phyloP scores from a whole-genome alignment of 1,284 basidiomycete species.

The Phaffia rhodozyma region DNA sequence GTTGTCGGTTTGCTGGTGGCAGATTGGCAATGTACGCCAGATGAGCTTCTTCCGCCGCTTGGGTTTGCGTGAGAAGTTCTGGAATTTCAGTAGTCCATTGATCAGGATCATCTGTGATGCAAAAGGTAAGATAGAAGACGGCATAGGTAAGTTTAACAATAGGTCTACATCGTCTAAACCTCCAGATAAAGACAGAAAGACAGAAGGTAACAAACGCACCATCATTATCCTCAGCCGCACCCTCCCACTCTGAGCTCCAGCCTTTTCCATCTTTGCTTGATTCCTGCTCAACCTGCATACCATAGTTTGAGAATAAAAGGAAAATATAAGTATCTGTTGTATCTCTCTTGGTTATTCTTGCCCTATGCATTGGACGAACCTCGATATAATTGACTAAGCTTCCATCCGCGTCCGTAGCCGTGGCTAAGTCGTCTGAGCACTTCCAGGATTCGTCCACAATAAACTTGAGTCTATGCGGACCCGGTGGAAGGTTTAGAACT shows the following conservation, averaged over 20 bases:
- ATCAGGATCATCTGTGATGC: slow-evolving; percentile 28
- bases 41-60: slow-evolving; percentile 69
- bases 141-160: not conserved
- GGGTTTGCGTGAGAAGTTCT: slow-evolving; percentile 57
- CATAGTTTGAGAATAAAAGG: not conserved
- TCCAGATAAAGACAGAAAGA: not conserved
- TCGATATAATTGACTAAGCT: slow-evolving; percentile 90
- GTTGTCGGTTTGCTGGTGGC: slow-evolving; percentile 31
- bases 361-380: slow-evolving; percentile 20
- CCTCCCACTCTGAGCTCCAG: slow-evolving; percentile 26
- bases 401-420: slow-evolving; percentile 89
- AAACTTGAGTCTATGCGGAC: slow-evolving; percentile 92
- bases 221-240: slow-evolving; percentile 20
- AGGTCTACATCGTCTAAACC: no score
- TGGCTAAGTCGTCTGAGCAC: slow-evolving; percentile 60
- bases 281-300: slow-evolving; percentile 31
- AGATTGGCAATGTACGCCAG: slow-evolving; percentile 31
- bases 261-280: slow-evolving; percentile 24
- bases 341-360: not conserved
- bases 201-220: slow-evolving; percentile 21
- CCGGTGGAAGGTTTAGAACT: slow-evolving; percentile 55
- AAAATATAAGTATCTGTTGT: not conserved
- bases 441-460: slow-evolving; percentile 87
- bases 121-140: not conserved
- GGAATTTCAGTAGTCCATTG: slow-evolving; percentile 68